Percentiles rank a stretch among this genome's conserved stretches.
Evolutionary conservation across 306 rosid species (phyloP).

Genomic region (Medicago arabica): DNA sequence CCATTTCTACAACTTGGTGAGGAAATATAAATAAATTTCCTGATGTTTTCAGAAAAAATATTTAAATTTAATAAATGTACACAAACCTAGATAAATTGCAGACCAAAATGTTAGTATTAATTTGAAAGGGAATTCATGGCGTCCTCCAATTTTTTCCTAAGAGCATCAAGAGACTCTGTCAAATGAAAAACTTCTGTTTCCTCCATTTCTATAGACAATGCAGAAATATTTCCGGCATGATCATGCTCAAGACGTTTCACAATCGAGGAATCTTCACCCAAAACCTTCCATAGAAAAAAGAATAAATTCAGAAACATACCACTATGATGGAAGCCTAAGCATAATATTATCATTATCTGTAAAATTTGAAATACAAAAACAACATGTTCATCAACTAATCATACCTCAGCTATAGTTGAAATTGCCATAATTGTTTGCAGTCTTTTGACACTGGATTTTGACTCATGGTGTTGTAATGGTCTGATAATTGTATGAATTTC

Average conservation of each 20-base stretch:
- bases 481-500: conserved; percentile 68
- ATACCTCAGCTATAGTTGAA: conserved; percentile 61
- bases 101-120: conserved; percentile 22
- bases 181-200: conserved; percentile 46
- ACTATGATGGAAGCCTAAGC: conserved; percentile 14
- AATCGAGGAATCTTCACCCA: conserved; percentile 47
- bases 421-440: conserved; percentile 84
- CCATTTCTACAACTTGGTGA: no score
- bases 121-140: conserved; percentile 48
- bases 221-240: conserved; percentile 53
- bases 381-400: conserved; percentile 5
- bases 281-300: conserved; percentile 48
- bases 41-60: no score
- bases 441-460: conserved; percentile 59
- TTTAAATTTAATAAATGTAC: no score
- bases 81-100: background rate
- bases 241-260: conserved; percentile 44
- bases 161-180: conserved; percentile 45
- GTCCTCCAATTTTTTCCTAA: conserved; percentile 47
- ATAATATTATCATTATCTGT: no score
- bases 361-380: conserved; percentile 4
- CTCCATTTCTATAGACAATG: conserved; percentile 56
- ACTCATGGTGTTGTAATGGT: conserved; percentile 61
- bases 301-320: conserved; percentile 35
- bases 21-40: no score